Percentiles rank a stretch among this genome's conserved stretches.
Conservation (phyloP, 164 flowering plant genomes). For the Nymphaea colorata region DNA sequence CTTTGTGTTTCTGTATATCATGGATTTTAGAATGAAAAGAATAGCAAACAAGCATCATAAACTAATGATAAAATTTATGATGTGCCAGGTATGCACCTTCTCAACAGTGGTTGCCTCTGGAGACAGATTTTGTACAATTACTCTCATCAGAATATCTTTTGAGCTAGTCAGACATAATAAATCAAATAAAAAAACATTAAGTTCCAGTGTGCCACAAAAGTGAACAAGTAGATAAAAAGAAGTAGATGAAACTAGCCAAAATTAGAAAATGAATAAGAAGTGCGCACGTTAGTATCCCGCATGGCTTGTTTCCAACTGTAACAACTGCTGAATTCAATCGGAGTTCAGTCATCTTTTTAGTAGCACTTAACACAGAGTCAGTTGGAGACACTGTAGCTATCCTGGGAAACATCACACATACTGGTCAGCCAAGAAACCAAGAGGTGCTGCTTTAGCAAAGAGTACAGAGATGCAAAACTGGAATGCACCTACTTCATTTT, state of each 20-base stretch:
- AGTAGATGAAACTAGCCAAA: not conserved
- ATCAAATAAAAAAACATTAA: too few relatives aligned
- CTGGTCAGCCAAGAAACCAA: not conserved
- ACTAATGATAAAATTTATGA: not conserved
- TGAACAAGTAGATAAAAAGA: not conserved
- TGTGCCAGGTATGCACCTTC: constrained; percentile 37
- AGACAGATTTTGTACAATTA: constrained; percentile 73
- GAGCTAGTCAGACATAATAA: constrained; percentile 29
- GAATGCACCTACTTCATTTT: constrained; percentile 98
- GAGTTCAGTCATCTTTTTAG: constrained; percentile 83
- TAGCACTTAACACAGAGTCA: constrained; percentile 64
- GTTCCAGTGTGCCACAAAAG: not conserved
- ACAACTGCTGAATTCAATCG: constrained; percentile 59
- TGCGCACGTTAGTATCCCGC: constrained; percentile 90
- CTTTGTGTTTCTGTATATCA: too few relatives aligned
- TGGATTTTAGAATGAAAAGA: too few relatives aligned
- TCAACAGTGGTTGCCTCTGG: constrained; percentile 72
- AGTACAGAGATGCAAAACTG: constrained; percentile 9
- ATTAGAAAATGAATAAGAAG: not conserved
- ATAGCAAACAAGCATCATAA: too few relatives aligned
- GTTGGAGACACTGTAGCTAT: constrained; percentile 61
- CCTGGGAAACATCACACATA: constrained; percentile 27
- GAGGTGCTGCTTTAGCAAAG: not conserved
- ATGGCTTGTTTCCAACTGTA: constrained; percentile 66
- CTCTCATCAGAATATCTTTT: constrained; percentile 92